Base-by-base conservation (phyloP, 495 filamentous ascomycete species). In the Neurospora sp. region DNA sequence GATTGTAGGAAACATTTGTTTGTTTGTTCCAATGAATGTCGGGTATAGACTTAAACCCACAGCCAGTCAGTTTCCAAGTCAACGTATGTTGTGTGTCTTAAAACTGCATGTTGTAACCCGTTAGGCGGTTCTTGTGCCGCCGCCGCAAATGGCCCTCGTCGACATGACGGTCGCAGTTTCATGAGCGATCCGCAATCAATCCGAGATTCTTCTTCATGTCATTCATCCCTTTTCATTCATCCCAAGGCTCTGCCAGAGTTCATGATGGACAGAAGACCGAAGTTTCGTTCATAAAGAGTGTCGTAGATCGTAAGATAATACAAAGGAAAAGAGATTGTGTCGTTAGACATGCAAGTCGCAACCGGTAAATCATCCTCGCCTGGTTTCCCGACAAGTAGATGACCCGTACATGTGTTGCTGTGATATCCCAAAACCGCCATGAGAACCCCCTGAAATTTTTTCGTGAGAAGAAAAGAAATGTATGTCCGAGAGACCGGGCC, bases 141-240 rank as follows among this genome's bases (percentile, higher is more conserved):
- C 27, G 53, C 53, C 53, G 22, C 14, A 66, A 66, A 16, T 37
- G 6, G 53, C 27, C 27, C 27, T 35, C 53, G 27, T 61, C 53
- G 27, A 66, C 53, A 41, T 73, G 53, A 35, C 42, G 72, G 41
- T 73, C 72, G 61, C 59, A 20, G 22, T 69, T 37, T 73, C 61
- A 69, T 37, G 71, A 66, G 72, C 68, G 27, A 73, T 66, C 53
- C 53, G 53, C 53, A 66, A 35, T 66, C 27, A 35, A 66, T 66
- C 27, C 53, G 27, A 35, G 27, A 66, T 35, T 35, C 27, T 35
- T 61, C 53, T 66, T 66, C 53, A 66, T 35, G 27, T 66, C 27
- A 35, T 66, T 66, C 53, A 61, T 61, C 27, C 53, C 12, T 35
- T 14, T 35, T 35, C 27, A 61, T 61, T 61, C 53, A 66, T 35